A percentile compares a stretch with the other conserved stretches of the same genome.
phyloP scores from a whole-genome alignment of 805 yeast species.

The Kodamaea hsintzibuensis region DNA sequence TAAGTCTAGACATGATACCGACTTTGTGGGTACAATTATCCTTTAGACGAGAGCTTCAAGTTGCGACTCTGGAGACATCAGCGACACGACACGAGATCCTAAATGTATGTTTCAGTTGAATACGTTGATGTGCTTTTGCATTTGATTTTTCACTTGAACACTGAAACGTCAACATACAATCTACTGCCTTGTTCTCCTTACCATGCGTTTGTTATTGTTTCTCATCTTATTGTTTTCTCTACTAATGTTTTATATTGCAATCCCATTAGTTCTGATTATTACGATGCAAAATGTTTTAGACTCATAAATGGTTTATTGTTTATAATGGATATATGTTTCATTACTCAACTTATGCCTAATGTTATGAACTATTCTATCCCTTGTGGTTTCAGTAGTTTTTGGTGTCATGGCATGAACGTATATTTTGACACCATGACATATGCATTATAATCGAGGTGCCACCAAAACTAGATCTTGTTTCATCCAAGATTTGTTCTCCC shows the following conservation, averaged over 20 bases:
- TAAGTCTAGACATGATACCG: no score
- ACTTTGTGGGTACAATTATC: no score
- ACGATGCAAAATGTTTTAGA: not conserved
- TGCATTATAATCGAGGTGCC: no score
- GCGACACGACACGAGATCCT: not conserved
- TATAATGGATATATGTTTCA: not conserved
- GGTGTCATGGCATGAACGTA: no score
- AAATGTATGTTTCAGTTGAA: not conserved
- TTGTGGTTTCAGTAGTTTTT: no score
- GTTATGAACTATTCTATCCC: no score
- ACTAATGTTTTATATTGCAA: not conserved
- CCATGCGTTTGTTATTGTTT: not conserved
- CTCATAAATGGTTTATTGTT: not conserved
- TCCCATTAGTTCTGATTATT: not conserved
- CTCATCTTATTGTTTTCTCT: not conserved
- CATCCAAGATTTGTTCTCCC: not conserved
- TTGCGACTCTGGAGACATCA: not conserved
- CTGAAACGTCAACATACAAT: not conserved
- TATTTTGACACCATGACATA: no score
- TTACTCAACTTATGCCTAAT: no score
- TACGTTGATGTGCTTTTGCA: not conserved
- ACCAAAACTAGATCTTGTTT: not conserved
- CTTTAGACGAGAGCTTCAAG: not conserved
- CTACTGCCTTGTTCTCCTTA: not conserved
- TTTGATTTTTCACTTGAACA: not conserved